Conservation (phyloP, 768 basidiomycete species). For the Boletus fagicola region DNA sequence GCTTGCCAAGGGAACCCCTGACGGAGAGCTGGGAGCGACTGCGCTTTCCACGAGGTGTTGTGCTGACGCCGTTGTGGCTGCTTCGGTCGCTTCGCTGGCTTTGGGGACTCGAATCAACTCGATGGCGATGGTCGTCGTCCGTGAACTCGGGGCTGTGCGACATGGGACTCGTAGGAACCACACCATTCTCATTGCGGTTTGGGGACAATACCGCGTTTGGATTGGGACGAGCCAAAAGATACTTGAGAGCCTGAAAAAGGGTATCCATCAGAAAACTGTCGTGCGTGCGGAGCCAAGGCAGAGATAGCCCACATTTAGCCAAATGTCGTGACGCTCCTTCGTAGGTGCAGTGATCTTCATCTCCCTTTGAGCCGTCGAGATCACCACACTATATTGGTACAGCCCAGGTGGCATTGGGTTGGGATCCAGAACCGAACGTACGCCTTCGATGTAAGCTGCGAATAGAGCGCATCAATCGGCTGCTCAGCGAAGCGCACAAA, state of each 20-base stretch:
- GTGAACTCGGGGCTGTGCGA: slow-evolving; percentile 43
- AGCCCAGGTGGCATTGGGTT: slow-evolving; percentile 96
- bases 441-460: slow-evolving; percentile 89
- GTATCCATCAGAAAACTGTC: slow-evolving; percentile 9
- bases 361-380: slow-evolving; percentile 91
- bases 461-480: slow-evolving; percentile 3
- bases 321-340: slow-evolving; percentile 95
- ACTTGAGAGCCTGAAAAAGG: slow-evolving; percentile 74
- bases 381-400: slow-evolving; percentile 88
- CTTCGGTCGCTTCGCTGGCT: slow-evolving; percentile 73
- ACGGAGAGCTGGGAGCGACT: slow-evolving; percentile 76
- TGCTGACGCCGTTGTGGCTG: slow-evolving; percentile 58
- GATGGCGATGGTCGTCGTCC: slow-evolving; percentile 52
- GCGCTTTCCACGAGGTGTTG: slow-evolving; percentile 73
- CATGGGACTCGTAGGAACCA: slow-evolving; percentile 48
- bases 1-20: slow-evolving; percentile 75
- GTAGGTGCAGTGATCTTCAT: slow-evolving; percentile 98
- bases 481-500: slow-evolving; percentile 6
- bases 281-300: slow-evolving; percentile 1
- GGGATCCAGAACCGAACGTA: slow-evolving; percentile 87
- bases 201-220: slow-evolving; percentile 25
- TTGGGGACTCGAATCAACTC: slow-evolving; percentile 57
- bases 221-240: slow-evolving; percentile 77
- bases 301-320: slow-evolving; percentile 71
- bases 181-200: slow-evolving; percentile 32